Evolutionary conservation across 2,329 filamentous ascomycete species (phyloP).

Genomic region (Drechslerella stenobrocha): DNA sequence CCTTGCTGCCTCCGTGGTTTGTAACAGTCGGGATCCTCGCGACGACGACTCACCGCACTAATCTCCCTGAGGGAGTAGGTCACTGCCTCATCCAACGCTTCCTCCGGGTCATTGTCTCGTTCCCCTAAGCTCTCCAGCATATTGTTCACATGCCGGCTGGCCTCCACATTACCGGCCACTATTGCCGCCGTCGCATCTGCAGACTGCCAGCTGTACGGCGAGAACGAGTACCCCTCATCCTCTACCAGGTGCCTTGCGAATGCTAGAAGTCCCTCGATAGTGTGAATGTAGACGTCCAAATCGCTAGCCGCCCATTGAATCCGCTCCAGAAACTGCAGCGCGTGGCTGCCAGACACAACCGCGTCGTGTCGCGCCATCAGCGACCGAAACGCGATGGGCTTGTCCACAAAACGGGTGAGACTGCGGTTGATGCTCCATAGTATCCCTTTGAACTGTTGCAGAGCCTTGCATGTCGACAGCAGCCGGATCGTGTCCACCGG

Average conservation of each 20-base stretch:
- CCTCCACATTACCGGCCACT: background rate
- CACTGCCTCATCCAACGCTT: no score
- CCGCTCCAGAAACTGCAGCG: slow-evolving; percentile 39
- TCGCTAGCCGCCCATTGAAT: slow-evolving; percentile 35
- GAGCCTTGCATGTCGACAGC: slow-evolving; percentile 22
- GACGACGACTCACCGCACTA: no score
- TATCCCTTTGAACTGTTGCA: slow-evolving; percentile 15
- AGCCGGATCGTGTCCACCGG: slow-evolving; percentile 25
- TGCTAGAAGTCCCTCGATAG: background rate
- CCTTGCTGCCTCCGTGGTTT: no score
- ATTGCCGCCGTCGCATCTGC: background rate
- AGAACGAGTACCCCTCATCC: slow-evolving; percentile 23
- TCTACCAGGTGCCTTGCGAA: slow-evolving; percentile 18
- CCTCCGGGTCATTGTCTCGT: no score
- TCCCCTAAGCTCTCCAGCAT: background rate
- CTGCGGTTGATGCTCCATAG: slow-evolving; percentile 42
- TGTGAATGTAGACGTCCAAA: slow-evolving; percentile 33
- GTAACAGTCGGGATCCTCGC: no score
- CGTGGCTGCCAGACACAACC: slow-evolving; percentile 40
- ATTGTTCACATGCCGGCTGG: background rate
- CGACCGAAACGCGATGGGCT: slow-evolving; percentile 32
- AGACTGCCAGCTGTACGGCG: slow-evolving; percentile 34
- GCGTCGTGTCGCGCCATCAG: slow-evolving; percentile 44
- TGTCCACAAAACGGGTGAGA: slow-evolving; percentile 36
- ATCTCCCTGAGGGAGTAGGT: no score